Base-by-base conservation (phyloP, 2,329 filamentous ascomycete species). In the Aspergillus fumigatus region DNA sequence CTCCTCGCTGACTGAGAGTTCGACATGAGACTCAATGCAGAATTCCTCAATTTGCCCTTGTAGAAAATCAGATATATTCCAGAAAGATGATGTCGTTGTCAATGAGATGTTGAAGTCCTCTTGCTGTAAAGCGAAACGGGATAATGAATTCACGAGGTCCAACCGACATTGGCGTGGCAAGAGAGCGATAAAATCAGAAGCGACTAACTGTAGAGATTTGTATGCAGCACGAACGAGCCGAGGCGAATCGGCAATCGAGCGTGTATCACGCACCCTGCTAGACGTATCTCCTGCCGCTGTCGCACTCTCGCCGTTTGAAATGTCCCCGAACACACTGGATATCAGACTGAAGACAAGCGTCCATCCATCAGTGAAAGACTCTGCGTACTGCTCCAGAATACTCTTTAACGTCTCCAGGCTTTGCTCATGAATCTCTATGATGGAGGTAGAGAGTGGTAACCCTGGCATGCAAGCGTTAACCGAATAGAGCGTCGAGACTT, bases 101-200 rank as follows among this genome's bases (percentile, higher is more conserved):
- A 99, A 79, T 0, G 93, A 93, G 67, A 97, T 95, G 65, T 99
- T 99, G 40, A 99, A 81, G 68, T 99, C 94, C 63, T 96, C 90
- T 61, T 88, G 83, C 72, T 99, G 94, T 0, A 87, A 88, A 65
- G 90, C 92, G 73, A 97, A 99, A 62, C 88, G 88, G 67, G 91
- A 90, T 23, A 99, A 82, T 10, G 92, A 91, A 75, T 96, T 89
- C 59, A 97, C 86, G 17, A 99, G 82, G 57, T 87, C 84, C 58
- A 87, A 81, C 72, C 88, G 90, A 77, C 83, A 97, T 51, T 79
- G 83, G 70, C 84, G 85, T 48, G 84, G 89, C 55, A 87, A 81
- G 6, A 89, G 86, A 14, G 86, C 82, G 35, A 99, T 76, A 67
- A 99, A 99, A 72, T 99, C 94, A 0, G 94, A 97, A 72, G 92